These are phyloP conservation scores for Cyanodermella asteris DNA, from an alignment of 2,329 filamentous ascomycete genomes.

Conservation along the genomic window DNA sequence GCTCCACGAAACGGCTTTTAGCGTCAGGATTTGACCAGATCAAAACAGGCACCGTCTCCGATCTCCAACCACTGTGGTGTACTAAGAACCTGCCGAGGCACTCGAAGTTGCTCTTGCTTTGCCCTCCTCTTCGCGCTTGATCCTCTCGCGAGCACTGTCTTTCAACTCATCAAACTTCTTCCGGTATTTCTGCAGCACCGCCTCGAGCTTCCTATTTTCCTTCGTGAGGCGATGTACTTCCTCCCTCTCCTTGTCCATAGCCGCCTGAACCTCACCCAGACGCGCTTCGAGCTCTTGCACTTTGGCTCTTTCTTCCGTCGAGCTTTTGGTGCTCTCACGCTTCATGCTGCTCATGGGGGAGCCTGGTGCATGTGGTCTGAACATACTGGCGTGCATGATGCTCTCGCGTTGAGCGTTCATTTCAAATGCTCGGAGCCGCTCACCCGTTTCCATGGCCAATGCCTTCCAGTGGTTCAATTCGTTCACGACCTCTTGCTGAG, in stretches of 20 bases:
- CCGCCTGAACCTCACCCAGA: constrained; percentile 45
- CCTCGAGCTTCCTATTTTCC: constrained; percentile 38
- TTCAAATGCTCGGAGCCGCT: constrained; percentile 81
- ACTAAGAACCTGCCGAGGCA: too few species aligned
- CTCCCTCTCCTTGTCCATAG: constrained; percentile 33
- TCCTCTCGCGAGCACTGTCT: constrained; percentile 32
- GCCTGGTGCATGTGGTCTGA: constrained; percentile 5
- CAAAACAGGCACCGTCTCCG: too few species aligned
- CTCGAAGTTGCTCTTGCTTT: too few species aligned
- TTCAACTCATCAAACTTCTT: constrained; percentile 49
- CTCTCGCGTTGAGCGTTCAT: constrained; percentile 81
- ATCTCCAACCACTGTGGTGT: too few species aligned
- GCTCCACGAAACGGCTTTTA: too few species aligned
- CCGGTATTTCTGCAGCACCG: constrained; percentile 32
- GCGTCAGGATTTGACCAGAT: too few species aligned
- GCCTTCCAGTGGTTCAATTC: constrained; percentile 59
- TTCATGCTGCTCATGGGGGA: constrained; percentile 9
- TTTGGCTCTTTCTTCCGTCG: constrained; percentile 2
- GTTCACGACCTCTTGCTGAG: constrained; percentile 81
- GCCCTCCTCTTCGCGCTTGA: too few species aligned
- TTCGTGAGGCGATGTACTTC: constrained; percentile 41
- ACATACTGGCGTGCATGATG: constrained; percentile 27
- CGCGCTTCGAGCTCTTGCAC: constrained; percentile 25
- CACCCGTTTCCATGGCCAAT: constrained; percentile 66
- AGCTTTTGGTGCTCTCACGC: constrained; percentile 8